Evolutionary conservation across 371 early-diverging fungal genomes (phyloP), one percentile per base, ranked within the genome.

Genomic region (Syncephalastrum racemosum): DNA sequence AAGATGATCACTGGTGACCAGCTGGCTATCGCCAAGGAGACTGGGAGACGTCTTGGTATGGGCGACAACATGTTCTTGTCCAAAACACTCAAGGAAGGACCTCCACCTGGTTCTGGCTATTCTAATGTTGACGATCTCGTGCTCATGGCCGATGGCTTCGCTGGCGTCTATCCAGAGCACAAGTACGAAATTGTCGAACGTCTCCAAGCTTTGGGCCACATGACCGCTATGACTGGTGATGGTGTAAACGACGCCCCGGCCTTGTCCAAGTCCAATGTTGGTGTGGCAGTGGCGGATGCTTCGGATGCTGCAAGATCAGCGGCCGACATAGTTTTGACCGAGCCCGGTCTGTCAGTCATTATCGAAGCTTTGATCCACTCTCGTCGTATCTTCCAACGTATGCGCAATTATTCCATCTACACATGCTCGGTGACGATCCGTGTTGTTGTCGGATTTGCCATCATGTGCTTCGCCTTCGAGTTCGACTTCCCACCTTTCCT

Each of bases 211-310:
- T 77, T 83, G 63, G 89, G 88, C 23, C 87, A 91, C 62, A 82
- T 90, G 75, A 91, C 89, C 46, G 90, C 88, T 49, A 94, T 95
- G 94, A 93, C 94, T 39, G 99, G 99, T 67, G 96, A 97, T 73
- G 96, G 97, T 81, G 94, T 95, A 60, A 97, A 96, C 77, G 99
- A 97, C 76, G 93, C 95, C 12, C 95, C 94, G 15, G 96, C 98
- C 48, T 86, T 98, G 47, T 85, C 86, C 71, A 88, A 88, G 81
- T 87, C 91, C 64, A 87, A 90, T 58, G 88, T 89, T 44, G 91
- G 91, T 78, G 83, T 90, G 62, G 91, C 91, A 56, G 92, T 96
- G 73, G 93, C 83, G 53, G 89, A 85, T 60, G 87, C 86, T 48
- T 82, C 87, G 31, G 89, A 89, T 68, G 89, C 89, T 51, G 89